Evolutionary conservation across 345 rosid genomes (phyloP).

Genomic region (rapeseed (Brassica napus)): Da-Ae NC_063435.1:20387001-20387500

Average conservation of each 20-base stretch:
- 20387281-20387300: slow-evolving; percentile 47
- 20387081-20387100: not conserved
- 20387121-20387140: not conserved
- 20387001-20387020: not conserved
- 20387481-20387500: not conserved
- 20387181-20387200: not conserved
- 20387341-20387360: slow-evolving; percentile 45
- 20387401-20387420: slow-evolving; percentile 49
- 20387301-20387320: slow-evolving; percentile 42
- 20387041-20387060: not conserved
- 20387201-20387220: not conserved
- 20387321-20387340: slow-evolving; percentile 55
- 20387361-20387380: slow-evolving; percentile 53
- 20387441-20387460: slow-evolving; percentile 55
- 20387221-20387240: not conserved
- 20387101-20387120: not conserved
- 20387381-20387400: slow-evolving; percentile 53
- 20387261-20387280: slow-evolving; percentile 23
- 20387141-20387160: not conserved
- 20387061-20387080: not conserved
- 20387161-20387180: not conserved
- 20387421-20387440: slow-evolving; percentile 52
- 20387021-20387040: not conserved
- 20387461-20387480: not conserved
- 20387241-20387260: not conserved